phyloP scores from a whole-genome alignment of 2,329 filamentous ascomycete genomes.

The Sordariomycetes sp. region DNA sequence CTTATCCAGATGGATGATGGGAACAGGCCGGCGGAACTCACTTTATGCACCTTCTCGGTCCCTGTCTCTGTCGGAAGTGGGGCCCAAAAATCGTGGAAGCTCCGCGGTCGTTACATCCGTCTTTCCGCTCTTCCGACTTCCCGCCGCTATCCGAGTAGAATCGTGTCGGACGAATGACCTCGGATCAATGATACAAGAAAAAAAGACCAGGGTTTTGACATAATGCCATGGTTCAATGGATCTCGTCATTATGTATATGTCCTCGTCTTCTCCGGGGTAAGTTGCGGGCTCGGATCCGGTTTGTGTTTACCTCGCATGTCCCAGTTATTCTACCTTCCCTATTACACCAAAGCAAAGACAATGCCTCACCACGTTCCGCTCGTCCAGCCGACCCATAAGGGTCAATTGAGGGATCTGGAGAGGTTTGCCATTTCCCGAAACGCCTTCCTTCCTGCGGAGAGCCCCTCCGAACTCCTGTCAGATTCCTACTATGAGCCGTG shows the following conservation, averaged over 20 bases:
- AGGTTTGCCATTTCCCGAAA: slow-evolving; percentile 35
- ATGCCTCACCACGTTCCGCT: slow-evolving; percentile 33
- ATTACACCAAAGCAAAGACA: slow-evolving; percentile 3
- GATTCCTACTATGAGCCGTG: slow-evolving; percentile 69
- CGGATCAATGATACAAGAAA: too few species aligned
- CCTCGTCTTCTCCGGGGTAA: too few species aligned
- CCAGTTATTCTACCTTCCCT: background rate
- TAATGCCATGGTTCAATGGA: too few species aligned
- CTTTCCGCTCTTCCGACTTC: slow-evolving; percentile 15
- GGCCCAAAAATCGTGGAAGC: background rate
- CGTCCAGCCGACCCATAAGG: background rate
- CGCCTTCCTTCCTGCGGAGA: slow-evolving; percentile 66
- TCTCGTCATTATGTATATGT: background rate
- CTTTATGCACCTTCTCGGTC: background rate
- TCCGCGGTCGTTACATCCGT: background rate
- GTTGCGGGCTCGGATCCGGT: too few species aligned
- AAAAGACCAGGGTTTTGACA: too few species aligned
- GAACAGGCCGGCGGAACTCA: background rate
- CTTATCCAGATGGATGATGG: background rate
- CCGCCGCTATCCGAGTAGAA: background rate
- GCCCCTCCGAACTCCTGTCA: slow-evolving; percentile 55
- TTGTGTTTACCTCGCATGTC: background rate
- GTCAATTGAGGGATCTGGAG: slow-evolving; percentile 15
- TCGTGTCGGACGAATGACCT: too few species aligned
- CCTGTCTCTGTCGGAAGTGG: too few species aligned